phyloP scores from a whole-genome alignment of 2,329 filamentous ascomycete species.

The Capronia americana region DNA sequence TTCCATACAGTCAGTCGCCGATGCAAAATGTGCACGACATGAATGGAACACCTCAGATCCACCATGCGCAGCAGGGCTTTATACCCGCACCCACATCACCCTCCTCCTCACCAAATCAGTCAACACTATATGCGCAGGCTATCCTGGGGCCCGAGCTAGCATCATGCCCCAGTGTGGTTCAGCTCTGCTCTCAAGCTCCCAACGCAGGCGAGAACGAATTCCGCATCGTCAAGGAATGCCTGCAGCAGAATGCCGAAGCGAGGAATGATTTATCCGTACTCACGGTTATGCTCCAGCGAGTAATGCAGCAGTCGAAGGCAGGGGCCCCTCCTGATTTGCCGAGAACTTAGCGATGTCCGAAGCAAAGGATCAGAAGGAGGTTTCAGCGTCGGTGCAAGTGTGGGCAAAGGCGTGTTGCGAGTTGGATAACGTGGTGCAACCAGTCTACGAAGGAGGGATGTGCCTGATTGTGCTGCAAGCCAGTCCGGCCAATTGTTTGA shows the following conservation, averaged over 20 bases:
- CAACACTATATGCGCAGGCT: constrained; percentile 63
- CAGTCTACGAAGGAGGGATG: background rate
- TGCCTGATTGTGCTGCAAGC: background rate
- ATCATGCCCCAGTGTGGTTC: constrained; percentile 69
- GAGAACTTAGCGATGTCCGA: background rate
- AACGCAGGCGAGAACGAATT: constrained; percentile 75
- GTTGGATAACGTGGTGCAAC: background rate
- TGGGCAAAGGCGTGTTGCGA: background rate
- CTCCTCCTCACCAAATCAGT: constrained; percentile 43
- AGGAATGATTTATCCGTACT: constrained; percentile 62
- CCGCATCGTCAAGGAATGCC: constrained; percentile 72
- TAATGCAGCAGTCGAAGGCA: constrained; percentile 9
- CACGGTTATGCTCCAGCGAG: constrained; percentile 49
- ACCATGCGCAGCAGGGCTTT: constrained; percentile 36
- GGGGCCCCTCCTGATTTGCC: constrained; percentile 5
- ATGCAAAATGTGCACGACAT: constrained; percentile 43
- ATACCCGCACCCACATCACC: constrained; percentile 33
- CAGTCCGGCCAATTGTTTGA: background rate
- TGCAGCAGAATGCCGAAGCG: constrained; percentile 69
- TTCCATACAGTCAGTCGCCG: constrained; percentile 39
- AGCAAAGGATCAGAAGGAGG: background rate
- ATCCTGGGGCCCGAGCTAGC: constrained; percentile 67
- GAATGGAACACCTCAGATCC: constrained; percentile 45
- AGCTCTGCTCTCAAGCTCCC: constrained; percentile 72
- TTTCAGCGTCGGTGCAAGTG: background rate